phyloP scores from a whole-genome alignment of 495 filamentous ascomycete species.

The Penicillium cinerascens region DNA sequence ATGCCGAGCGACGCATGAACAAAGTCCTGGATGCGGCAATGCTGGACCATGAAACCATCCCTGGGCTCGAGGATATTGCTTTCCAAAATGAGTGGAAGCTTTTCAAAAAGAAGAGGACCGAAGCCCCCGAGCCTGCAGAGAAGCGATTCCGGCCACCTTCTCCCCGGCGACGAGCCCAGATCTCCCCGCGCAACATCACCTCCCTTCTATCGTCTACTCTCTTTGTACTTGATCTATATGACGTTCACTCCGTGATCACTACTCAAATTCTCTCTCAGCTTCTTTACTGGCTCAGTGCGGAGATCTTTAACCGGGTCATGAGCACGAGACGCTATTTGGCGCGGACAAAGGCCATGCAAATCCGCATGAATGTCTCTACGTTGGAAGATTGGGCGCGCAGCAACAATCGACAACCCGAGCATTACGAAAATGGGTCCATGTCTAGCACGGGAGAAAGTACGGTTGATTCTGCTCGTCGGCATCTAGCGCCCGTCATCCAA shows the following conservation, averaged over 20 bases:
- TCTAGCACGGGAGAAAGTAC: slow-evolving; percentile 82
- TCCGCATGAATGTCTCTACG: slow-evolving; percentile 94
- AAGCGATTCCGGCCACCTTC: slow-evolving; percentile 91
- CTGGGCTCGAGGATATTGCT: slow-evolving; percentile 90
- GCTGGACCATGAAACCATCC: slow-evolving; percentile 97
- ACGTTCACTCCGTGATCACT: slow-evolving; percentile 95
- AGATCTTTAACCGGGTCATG: slow-evolving; percentile 98
- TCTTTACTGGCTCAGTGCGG: slow-evolving; percentile 93
- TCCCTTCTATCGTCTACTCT: slow-evolving; percentile 93
- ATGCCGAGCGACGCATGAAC: slow-evolving; percentile 96
- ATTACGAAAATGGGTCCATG: slow-evolving; percentile 90
- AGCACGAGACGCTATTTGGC: slow-evolving; percentile 92
- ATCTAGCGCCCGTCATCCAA: slow-evolving; percentile 89
- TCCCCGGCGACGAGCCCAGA: slow-evolving; percentile 87
- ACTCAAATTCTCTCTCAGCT: slow-evolving; percentile 90
- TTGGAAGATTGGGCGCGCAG: slow-evolving; percentile 93
- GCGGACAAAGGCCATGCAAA: slow-evolving; percentile 98
- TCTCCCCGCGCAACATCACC: slow-evolving; percentile 93
- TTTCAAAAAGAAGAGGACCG: slow-evolving; percentile 87
- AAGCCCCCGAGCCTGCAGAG: slow-evolving; percentile 77
- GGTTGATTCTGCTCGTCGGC: slow-evolving; percentile 73
- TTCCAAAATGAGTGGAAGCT: slow-evolving; percentile 99
- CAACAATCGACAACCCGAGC: slow-evolving; percentile 92
- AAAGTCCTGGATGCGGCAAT: slow-evolving; percentile 90
- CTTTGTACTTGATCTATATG: slow-evolving; percentile 96